A percentile compares a stretch with the other conserved stretches of the same genome.
Conservation (phyloP, 768 basidiomycete genomes). For the Paxillus involutus region DNA sequence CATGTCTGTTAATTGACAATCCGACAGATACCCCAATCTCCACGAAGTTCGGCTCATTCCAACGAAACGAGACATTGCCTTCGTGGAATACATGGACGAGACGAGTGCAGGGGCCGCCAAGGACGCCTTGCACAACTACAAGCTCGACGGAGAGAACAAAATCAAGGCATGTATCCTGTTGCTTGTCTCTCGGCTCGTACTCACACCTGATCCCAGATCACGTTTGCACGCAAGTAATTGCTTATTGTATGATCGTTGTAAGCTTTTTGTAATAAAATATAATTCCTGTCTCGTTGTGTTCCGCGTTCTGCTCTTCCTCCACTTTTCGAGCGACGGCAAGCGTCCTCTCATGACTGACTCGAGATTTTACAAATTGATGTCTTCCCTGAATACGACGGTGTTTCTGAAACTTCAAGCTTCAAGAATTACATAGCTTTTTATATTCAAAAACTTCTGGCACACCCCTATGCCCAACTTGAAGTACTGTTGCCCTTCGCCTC, state of each 20-base stretch:
- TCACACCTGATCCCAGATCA: constrained; percentile 47
- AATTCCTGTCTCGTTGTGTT: constrained; percentile 16
- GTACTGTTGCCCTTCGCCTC: constrained; percentile 2
- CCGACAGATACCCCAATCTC: constrained; percentile 82
- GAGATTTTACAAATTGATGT: constrained; percentile 27
- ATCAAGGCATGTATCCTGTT: constrained; percentile 72
- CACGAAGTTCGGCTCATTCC: constrained; percentile 99
- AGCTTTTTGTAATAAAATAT: constrained; percentile 31
- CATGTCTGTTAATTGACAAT: neutral
- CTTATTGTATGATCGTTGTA: constrained; percentile 28
- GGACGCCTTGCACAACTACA: constrained; percentile 96
- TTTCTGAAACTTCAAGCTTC: constrained; percentile 2
- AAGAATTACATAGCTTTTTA: constrained; percentile 1
- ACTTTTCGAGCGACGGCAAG: constrained; percentile 27
- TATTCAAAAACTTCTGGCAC: neutral
- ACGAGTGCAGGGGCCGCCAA: constrained; percentile 87
- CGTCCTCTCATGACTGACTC: constrained; percentile 18
- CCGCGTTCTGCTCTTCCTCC: constrained; percentile 6
- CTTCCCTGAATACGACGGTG: constrained; percentile 3
- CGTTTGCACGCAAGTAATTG: constrained; percentile 69
- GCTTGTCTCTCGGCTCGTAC: neutral
- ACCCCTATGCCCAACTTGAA: neutral
- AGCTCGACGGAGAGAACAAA: constrained; percentile 95
- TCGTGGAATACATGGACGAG: constrained; percentile 97
- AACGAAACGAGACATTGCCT: constrained; percentile 95